phyloP scores from a whole-genome alignment of 257 asterid genomes.

The Salvia miltiorrhiza region DNA sequence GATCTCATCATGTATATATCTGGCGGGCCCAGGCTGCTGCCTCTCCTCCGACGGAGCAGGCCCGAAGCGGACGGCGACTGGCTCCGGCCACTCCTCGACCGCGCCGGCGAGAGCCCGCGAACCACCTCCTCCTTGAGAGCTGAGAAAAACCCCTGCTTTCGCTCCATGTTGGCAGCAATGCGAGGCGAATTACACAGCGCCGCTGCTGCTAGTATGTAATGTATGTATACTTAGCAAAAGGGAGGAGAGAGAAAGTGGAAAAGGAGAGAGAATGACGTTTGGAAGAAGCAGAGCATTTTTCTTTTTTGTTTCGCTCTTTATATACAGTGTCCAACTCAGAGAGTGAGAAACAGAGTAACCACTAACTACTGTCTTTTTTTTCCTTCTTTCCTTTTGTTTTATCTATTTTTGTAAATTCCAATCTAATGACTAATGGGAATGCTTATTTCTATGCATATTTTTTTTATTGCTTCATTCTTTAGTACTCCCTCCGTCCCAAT shows the following conservation, averaged over 20 bases:
- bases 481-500: no score
- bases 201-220: neutral
- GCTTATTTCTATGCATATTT: no score
- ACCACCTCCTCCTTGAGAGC: conserved; percentile 65
- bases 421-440: no score
- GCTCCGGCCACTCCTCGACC: conserved; percentile 53
- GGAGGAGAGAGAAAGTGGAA: neutral
- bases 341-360: no score
- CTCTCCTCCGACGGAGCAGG: conserved; percentile 49
- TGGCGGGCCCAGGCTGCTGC: conserved; percentile 38
- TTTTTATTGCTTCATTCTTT: neutral
- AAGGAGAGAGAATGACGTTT: no score
- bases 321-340: no score
- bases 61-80: conserved; percentile 64
- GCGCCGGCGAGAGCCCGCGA: conserved; percentile 63
- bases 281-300: no score
- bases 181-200: neutral
- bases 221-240: neutral
- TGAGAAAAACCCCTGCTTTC: conserved; percentile 61
- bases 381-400: no score
- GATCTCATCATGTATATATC: conserved; percentile 54
- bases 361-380: no score
- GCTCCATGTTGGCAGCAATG: conserved; percentile 47
- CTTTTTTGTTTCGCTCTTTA: no score
- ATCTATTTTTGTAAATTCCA: neutral